phyloP scores from a whole-genome alignment of 805 yeast species.

The Suhomyces xylopsoci region DNA sequence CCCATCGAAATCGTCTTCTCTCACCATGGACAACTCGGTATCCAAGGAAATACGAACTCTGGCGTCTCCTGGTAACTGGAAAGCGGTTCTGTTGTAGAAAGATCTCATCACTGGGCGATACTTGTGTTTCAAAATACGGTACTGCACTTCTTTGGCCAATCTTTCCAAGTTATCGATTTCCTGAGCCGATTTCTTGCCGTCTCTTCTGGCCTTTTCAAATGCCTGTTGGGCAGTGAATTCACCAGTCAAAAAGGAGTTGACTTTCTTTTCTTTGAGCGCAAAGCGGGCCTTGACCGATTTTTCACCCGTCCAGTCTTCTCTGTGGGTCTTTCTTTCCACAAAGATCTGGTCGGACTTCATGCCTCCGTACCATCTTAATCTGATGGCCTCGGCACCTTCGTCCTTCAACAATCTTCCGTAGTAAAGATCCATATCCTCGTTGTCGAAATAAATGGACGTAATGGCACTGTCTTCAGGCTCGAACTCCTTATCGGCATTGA shows the following conservation, averaged over 20 bases:
- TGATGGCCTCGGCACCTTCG: conserved; percentile 98
- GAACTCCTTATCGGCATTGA: conserved; percentile 94
- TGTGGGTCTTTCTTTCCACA: conserved; percentile 95
- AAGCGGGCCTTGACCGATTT: conserved; percentile 98
- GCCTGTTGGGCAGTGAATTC: conserved; percentile 83
- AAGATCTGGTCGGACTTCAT: conserved; percentile 90
- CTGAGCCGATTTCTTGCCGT: conserved; percentile 80
- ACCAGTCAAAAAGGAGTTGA: conserved; percentile 81
- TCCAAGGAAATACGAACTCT: conserved; percentile 97
- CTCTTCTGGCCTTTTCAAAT: conserved; percentile 88
- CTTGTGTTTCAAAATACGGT: conserved; percentile 77
- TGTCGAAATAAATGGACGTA: conserved; percentile 94
- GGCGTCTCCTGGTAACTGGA: conserved; percentile 99
- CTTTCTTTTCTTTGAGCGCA: conserved; percentile 84
- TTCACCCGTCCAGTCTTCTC: conserved; percentile 99
- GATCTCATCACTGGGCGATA: conserved; percentile 94
- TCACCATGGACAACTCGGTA: conserved; percentile 94
- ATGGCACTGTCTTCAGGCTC: conserved; percentile 94
- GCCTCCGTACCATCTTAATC: conserved; percentile 99
- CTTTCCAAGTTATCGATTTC: conserved; percentile 93
- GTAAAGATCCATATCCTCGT: conserved; percentile 82
- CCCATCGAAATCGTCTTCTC: conserved; percentile 97
- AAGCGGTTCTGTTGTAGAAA: conserved; percentile 96
- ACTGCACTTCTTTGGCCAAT: conserved; percentile 89
- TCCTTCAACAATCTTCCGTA: conserved; percentile 92